Evolutionary conservation across 106 monocot species (phyloP).

Genomic region (Dendrobium catenatum): DNA sequence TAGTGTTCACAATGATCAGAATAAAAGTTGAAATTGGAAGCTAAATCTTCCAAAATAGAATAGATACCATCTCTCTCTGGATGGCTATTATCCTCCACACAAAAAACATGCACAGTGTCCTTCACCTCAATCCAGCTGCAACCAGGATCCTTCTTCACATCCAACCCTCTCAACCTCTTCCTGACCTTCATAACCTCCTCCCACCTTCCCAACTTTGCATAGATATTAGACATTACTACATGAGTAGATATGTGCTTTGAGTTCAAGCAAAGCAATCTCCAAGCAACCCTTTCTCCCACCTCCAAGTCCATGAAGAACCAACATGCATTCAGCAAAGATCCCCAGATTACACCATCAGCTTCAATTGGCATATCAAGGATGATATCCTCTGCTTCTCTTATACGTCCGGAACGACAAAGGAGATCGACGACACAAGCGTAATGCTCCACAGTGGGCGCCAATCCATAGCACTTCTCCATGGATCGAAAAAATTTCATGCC

Average conservation of each 20-base stretch:
- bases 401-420: constrained; percentile 18
- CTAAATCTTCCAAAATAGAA: constrained; percentile 16
- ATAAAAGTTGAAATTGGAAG: constrained; percentile 12
- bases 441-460: constrained; percentile 30
- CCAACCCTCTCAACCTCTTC: constrained; percentile 20
- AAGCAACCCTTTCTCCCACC: constrained; percentile 31
- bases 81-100: constrained; percentile 35
- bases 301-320: constrained; percentile 33
- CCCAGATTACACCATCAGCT: constrained; percentile 27
- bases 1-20: constrained; percentile 8
- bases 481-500: constrained; percentile 24
- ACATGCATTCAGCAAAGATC: constrained; percentile 27
- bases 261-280: constrained; percentile 22
- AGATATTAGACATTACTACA: constrained; percentile 31
- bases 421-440: constrained; percentile 31
- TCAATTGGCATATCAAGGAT: constrained; percentile 22
- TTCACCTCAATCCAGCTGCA: constrained; percentile 41
- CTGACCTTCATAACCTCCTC: constrained; percentile 28
- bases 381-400: constrained; percentile 26
- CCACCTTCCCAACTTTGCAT: constrained; percentile 33
- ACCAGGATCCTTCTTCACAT: constrained; percentile 34
- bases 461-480: constrained; percentile 18
- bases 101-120: constrained; percentile 27
- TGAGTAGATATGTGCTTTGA: constrained; percentile 22
- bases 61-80: constrained; percentile 20